Percentiles rank a stretch among this genome's conserved stretches.
phyloP scores from a whole-genome alignment of 768 basidiomycete species.

The Sporobolomyces phaffii region DNA sequence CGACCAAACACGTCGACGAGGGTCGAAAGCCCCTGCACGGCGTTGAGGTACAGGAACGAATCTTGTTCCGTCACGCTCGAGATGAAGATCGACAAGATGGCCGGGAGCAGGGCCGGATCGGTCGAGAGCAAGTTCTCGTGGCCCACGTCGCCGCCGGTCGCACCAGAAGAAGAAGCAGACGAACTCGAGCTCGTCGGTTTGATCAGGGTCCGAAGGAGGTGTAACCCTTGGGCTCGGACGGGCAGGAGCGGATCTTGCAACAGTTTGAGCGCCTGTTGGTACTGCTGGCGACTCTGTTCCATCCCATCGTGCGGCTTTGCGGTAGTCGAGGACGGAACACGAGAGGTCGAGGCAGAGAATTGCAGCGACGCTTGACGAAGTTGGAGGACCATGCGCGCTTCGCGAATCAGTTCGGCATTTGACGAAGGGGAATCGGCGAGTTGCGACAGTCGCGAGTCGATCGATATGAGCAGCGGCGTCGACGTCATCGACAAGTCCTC shows the following conservation, averaged over 20 bases:
- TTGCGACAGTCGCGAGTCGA: constrained; percentile 61
- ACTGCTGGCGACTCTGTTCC: constrained; percentile 56
- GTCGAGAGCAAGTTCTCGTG: constrained; percentile 36
- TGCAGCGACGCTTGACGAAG: constrained; percentile 62
- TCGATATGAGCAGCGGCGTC: constrained; percentile 63
- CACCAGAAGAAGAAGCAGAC: constrained; percentile 27
- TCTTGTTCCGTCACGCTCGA: constrained; percentile 82
- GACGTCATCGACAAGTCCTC: constrained; percentile 45
- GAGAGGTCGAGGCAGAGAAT: constrained; percentile 44
- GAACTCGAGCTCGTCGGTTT: constrained; percentile 43
- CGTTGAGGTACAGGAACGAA: constrained; percentile 90
- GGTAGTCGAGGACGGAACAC: constrained; percentile 26
- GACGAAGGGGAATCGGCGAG: no score
- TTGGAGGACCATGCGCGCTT: constrained; percentile 77
- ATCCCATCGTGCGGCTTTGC: constrained; percentile 47
- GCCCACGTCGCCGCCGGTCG: no score
- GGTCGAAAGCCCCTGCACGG: constrained; percentile 78
- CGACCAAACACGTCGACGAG: constrained; percentile 73
- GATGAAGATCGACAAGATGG: constrained; percentile 79
- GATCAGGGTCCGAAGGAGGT: constrained; percentile 73
- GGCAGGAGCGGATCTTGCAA: constrained; percentile 87
- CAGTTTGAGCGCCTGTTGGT: constrained; percentile 79
- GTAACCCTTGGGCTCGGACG: constrained; percentile 84
- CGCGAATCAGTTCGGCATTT: no score
- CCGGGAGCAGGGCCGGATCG: constrained; percentile 66